Evolutionary conservation across 768 basidiomycete genomes (phyloP).

Genomic region (Rhizopogon salebrosus): DNA sequence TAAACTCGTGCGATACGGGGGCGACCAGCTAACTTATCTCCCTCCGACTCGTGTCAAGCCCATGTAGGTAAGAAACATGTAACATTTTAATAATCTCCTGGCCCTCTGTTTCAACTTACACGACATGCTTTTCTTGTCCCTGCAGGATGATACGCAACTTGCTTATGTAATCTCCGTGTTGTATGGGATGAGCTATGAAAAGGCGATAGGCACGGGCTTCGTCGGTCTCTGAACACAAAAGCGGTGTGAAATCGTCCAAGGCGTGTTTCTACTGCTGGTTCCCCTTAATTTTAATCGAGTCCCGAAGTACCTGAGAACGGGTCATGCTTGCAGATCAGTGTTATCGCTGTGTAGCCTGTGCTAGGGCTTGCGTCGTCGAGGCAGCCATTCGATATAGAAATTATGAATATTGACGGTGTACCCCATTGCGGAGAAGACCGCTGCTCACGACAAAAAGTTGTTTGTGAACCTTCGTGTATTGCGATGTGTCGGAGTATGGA

Average conservation of each 20-base stretch:
- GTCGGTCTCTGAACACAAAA: not conserved
- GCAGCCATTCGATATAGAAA: not conserved
- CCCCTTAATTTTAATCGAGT: not conserved
- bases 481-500: not conserved
- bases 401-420: too few relatives aligned
- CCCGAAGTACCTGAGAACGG: not conserved
- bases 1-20: slow-evolving; percentile 22
- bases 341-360: not conserved
- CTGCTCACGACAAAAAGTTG: too few relatives aligned
- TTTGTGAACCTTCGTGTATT: not conserved
- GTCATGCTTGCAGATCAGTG: not conserved
- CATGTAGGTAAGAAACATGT: slow-evolving; percentile 1
- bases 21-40: not conserved
- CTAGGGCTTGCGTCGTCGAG: not conserved
- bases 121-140: not conserved
- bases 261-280: not conserved
- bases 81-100: not conserved
- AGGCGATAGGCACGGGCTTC: not conserved
- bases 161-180: slow-evolving; percentile 29
- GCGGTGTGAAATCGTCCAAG: not conserved
- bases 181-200: too few relatives aligned
- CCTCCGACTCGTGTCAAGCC: slow-evolving; percentile 9
- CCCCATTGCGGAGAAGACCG: too few relatives aligned
- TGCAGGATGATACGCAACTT: too few relatives aligned
- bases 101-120: not conserved